Evolutionary conservation across 2,329 filamentous ascomycete genomes (phyloP), one percentile per base, ranked within the genome.

Genomic region (Akanthomyces lecanii): DNA sequence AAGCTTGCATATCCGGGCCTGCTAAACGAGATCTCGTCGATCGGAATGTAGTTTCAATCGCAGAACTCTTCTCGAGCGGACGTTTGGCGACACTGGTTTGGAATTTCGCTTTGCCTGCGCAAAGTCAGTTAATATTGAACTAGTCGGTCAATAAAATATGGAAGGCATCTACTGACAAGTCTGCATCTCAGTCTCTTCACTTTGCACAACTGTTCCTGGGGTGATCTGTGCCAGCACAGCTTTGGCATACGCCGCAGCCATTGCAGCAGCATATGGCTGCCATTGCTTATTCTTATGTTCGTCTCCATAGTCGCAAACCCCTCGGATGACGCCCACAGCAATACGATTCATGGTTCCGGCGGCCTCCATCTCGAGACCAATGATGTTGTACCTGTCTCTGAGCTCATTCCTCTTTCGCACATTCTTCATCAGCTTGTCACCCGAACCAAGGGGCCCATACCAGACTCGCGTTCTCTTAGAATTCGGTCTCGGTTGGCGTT

Each of bases 181-280:
- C 28, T 33, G 23, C n/a, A 3, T n/a, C 23, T 14, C 48, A 30
- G 16, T 2, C 14, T 52, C 23, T 8, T 33, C 12, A 28, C 33
- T 18, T 36, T 36, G 33, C 10, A 11, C 33, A 36, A 16, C 25
- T 52, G 3, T 47, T 47, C 12, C 38, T 7, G 60, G 64, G 12
- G 21, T 28, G 23, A 67, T 70, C 54, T 69, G 30, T 28, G 38
- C 51, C 45, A 73, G 63, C 10, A 72, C n/a, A 10, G 65, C 67
- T 60, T 71, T 71, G 3, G 69, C 67, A 62, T 71, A 73, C 1
- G 71, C 68, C 0, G 71, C 71, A 23, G 73, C 72, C 66, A 71
- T 72, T 1, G 71, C 70, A 6, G 74, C 71, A 1, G 73, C 73
- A 55, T 72, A 75, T 6, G 69, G 69, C 28, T 73, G 71, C 72